Conservation (phyloP, 1,284 basidiomycete species). For the Gomphus sp. region DNA sequence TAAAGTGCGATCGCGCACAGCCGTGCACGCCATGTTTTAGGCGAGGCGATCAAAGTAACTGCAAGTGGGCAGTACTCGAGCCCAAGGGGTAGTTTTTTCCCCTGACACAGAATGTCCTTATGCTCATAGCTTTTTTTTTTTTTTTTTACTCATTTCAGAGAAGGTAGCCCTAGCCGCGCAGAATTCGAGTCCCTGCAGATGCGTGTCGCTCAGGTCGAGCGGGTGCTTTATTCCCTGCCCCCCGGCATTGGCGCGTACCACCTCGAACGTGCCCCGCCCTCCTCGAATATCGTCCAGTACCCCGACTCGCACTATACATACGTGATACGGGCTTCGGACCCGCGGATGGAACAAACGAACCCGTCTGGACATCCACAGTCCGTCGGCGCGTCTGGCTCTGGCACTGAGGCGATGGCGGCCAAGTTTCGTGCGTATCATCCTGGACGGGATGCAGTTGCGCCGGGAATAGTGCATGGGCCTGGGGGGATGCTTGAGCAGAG, state of each 20-base stretch:
- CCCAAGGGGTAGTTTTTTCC: conserved; percentile 11
- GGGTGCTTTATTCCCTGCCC: neutral
- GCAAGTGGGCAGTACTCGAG: conserved; percentile 18
- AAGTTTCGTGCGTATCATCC: neutral
- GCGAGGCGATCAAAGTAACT: conserved; percentile 19
- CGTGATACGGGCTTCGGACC: neutral
- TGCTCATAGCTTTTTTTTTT: no score
- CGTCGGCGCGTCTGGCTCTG: no score
- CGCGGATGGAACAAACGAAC: neutral
- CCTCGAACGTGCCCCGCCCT: neutral
- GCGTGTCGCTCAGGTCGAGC: conserved; percentile 4
- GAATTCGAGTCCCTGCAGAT: conserved; percentile 8
- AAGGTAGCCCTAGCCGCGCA: conserved; percentile 1
- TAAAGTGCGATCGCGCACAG: conserved; percentile 20
- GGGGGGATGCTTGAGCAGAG: neutral
- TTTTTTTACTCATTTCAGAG: neutral
- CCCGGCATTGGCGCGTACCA: neutral
- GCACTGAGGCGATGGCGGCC: no score
- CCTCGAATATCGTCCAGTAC: neutral
- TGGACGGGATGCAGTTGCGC: neutral
- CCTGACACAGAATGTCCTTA: neutral
- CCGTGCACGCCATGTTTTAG: conserved; percentile 21
- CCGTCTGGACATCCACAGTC: neutral
- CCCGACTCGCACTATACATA: neutral
- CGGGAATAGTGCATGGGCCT: neutral